Conservation (phyloP, 78 protist genomes). For the Mantamonas sphyraenae region DNA sequence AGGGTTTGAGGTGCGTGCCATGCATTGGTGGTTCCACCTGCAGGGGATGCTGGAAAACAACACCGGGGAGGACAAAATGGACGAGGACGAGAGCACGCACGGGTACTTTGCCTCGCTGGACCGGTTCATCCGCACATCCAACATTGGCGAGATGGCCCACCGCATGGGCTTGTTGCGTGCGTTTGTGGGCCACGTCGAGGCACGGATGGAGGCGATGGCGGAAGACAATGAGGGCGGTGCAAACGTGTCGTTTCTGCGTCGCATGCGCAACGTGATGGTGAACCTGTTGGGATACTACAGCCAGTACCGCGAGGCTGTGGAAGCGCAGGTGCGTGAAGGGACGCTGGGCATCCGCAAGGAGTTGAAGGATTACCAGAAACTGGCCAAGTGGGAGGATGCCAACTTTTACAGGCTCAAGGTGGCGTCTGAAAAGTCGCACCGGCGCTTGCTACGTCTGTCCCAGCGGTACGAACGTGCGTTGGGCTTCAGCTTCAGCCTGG, state of each 20-base stretch:
- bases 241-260: not conserved
- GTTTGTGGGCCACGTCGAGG: not conserved
- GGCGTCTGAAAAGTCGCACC: slow-evolving; percentile 30
- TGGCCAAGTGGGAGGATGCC: slow-evolving; percentile 42
- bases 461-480: too few species aligned
- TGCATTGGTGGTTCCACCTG: not conserved
- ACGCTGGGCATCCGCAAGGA: slow-evolving; percentile 17
- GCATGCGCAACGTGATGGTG: not conserved
- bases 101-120: not conserved
- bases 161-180: slow-evolving; percentile 17
- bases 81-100: not conserved
- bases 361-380: not conserved
- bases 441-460: slow-evolving; percentile 9
- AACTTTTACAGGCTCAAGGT: slow-evolving; percentile 34
- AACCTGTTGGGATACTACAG: not conserved
- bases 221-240: not conserved
- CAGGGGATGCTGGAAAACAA: not conserved
- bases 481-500: too few species aligned
- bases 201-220: not conserved
- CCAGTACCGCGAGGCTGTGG: not conserved
- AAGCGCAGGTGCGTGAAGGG: not conserved
- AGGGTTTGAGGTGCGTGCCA: not conserved
- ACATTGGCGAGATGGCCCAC: slow-evolving; percentile 1
- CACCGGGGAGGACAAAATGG: not conserved
- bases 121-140: not conserved